These are phyloP conservation scores for Trifolium subterraneum DNA, from an alignment of 306 rosid species.

Conservation along the genomic window DNA sequence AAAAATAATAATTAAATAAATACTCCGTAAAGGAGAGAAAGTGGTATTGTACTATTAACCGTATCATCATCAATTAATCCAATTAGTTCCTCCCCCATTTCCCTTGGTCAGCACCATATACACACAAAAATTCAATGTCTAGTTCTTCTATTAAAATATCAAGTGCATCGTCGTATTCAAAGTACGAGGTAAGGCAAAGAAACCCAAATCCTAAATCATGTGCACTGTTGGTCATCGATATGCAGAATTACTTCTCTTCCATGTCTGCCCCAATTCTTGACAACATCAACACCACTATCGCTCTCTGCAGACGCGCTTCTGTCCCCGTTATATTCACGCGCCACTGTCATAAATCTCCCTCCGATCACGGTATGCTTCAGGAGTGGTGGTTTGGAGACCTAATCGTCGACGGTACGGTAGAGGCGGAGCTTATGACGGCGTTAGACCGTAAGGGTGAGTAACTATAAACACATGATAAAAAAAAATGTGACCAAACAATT, in stretches of 20 bases:
- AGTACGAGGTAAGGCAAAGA: constrained; percentile 61
- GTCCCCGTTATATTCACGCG: constrained; percentile 78
- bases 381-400: constrained; percentile 81
- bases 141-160: not conserved
- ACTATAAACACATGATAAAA: no score
- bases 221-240: constrained; percentile 65
- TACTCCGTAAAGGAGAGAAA: no score
- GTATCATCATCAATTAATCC: no score
- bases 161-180: constrained; percentile 42
- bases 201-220: constrained; percentile 59
- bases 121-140: not conserved
- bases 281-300: constrained; percentile 63
- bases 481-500: no score
- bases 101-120: no score
- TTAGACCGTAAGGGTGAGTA: constrained; percentile 41
- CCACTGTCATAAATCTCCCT: constrained; percentile 61
- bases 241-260: constrained; percentile 66
- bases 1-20: no score
- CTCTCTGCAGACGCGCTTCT: constrained; percentile 64
- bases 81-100: no score
- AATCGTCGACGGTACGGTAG: constrained; percentile 59
- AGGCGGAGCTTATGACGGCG: constrained; percentile 53
- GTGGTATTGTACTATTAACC: no score
- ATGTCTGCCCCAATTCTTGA: constrained; percentile 59
- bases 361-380: constrained; percentile 55